A percentile compares a stretch with the other conserved stretches of the same genome.
Conservation (phyloP, 2,329 filamentous ascomycete genomes). For the Ceratocystis harringtonii region DNA sequence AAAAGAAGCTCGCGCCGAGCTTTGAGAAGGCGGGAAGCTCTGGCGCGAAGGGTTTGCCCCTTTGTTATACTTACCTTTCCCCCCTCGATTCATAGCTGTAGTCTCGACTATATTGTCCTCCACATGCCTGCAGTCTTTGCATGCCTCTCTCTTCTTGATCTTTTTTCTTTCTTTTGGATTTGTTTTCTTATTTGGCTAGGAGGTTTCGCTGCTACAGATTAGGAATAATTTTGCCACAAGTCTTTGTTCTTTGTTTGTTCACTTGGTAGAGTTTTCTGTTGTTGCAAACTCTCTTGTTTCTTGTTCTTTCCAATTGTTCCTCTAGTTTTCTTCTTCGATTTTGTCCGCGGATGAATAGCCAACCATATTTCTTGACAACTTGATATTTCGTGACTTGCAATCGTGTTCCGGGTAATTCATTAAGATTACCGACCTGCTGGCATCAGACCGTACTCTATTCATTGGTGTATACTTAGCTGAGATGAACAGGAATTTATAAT, state of each 20-base stretch:
- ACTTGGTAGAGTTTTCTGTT: not conserved
- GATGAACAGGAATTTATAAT: not conserved
- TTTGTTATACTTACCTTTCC: not conserved
- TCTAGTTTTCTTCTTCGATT: not conserved
- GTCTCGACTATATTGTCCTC: not conserved
- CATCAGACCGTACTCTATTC: not conserved
- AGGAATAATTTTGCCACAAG: not conserved
- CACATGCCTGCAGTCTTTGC: not conserved
- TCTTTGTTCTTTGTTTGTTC: not conserved
- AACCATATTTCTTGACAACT: no score
- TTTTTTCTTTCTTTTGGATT: slow-evolving; percentile 3
- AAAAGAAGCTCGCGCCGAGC: no score
- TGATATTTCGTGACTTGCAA: not conserved
- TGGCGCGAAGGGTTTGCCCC: not conserved
- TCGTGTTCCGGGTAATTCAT: not conserved
- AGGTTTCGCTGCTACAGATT: not conserved
- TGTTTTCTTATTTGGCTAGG: not conserved
- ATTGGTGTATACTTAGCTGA: not conserved
- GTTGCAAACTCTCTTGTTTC: not conserved
- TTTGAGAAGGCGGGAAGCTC: not conserved
- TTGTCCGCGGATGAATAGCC: not conserved
- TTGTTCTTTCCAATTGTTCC: not conserved
- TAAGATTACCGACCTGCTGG: no score
- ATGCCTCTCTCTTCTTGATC: not conserved
- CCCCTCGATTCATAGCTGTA: not conserved